Evolutionary conservation across 106 monocot species (phyloP).

Genomic region (Acorus gramineus): DNA sequence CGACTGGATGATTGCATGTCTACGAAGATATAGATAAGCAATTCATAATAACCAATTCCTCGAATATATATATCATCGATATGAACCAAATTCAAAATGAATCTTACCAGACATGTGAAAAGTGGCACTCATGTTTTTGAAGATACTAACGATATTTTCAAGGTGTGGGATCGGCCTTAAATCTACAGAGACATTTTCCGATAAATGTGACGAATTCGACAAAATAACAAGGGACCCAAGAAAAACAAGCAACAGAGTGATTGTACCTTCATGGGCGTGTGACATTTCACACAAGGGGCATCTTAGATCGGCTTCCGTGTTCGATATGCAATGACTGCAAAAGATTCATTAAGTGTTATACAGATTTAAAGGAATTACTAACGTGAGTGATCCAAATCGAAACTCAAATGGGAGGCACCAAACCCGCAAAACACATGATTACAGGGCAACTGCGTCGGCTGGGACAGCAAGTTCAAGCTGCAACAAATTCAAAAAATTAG

Average conservation of each 20-base stretch:
- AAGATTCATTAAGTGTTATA: neutral
- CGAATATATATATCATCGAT: neutral
- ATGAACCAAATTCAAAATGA: neutral
- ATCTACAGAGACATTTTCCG: conserved; percentile 30
- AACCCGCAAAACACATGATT: conserved; percentile 68
- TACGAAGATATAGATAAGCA: neutral
- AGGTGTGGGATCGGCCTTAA: conserved; percentile 49
- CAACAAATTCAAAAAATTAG: neutral
- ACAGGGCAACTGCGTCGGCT: conserved; percentile 50
- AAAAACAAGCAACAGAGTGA: neutral
- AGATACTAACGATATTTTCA: conserved; percentile 53
- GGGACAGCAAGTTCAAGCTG: conserved; percentile 47
- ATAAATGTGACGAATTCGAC: neutral
- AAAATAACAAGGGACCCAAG: neutral
- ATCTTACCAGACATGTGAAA: conserved; percentile 37
- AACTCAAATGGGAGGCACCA: neutral
- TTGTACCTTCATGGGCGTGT: conserved; percentile 51
- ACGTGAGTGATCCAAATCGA: neutral
- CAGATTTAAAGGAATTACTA: neutral
- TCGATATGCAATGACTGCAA: conserved; percentile 47
- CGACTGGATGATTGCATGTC: no score
- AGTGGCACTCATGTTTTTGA: conserved; percentile 50
- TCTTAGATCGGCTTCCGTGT: conserved; percentile 7
- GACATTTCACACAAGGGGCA: conserved; percentile 47
- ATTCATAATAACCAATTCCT: neutral